These are phyloP conservation scores for Aureobasidium leucospermi DNA, from an alignment of 2,329 filamentous ascomycete genomes.

Conservation along the genomic window DNA sequence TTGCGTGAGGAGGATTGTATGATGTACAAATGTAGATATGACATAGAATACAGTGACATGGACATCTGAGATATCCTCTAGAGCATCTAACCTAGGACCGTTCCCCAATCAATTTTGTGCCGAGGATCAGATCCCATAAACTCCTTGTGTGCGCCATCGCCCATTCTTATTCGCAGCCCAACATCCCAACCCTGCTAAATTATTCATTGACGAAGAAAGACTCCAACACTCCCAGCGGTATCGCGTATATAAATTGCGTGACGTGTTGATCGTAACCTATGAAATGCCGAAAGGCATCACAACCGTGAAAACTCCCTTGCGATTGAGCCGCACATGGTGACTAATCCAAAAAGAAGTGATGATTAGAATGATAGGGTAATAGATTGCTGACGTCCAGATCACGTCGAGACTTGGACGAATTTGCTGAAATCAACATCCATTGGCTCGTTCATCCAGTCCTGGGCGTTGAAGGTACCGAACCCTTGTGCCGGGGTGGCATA, in stretches of 20 bases:
- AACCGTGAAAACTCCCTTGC: not conserved
- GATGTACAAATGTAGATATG: not conserved
- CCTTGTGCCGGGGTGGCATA: not conserved
- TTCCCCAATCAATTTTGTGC: not conserved
- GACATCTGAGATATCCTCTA: not conserved
- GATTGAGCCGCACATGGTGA: slow-evolving; percentile 5
- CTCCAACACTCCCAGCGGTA: not conserved
- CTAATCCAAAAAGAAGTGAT: not conserved
- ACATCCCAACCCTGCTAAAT: not conserved
- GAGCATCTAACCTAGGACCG: not conserved
- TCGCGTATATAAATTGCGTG: not conserved
- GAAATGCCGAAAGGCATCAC: not conserved
- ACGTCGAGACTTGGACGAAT: slow-evolving; percentile 21
- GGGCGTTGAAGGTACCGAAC: slow-evolving; percentile 1
- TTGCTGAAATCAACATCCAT: slow-evolving; percentile 26
- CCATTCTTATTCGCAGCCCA: not conserved
- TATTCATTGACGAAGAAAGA: not conserved
- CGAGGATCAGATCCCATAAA: not conserved
- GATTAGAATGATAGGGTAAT: not conserved
- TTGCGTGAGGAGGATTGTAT: not conserved
- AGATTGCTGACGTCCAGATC: not conserved
- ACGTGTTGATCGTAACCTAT: slow-evolving; percentile 7
- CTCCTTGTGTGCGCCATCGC: not conserved
- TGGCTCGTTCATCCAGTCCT: slow-evolving; percentile 17
- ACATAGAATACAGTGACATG: not conserved